These are phyloP conservation scores for Solanum bukasovii DNA, from an alignment of 257 asterid species.

Conservation along the genomic window DNA sequence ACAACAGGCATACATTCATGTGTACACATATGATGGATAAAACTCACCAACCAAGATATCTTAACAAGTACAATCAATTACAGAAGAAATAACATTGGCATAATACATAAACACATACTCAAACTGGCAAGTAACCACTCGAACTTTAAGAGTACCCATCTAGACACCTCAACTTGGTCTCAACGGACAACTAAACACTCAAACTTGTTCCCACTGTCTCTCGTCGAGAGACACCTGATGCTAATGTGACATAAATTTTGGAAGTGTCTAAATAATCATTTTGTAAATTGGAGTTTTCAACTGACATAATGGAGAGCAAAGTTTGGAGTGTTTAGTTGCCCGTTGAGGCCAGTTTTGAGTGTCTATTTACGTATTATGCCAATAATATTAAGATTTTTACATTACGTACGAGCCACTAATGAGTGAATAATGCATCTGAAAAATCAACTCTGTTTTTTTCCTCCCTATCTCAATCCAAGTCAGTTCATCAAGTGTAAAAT, in stretches of 20 bases:
- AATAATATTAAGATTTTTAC: background rate
- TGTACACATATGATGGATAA: background rate
- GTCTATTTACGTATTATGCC: background rate
- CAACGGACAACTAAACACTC: rapidly evolving
- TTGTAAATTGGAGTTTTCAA: background rate
- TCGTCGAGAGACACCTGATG: background rate
- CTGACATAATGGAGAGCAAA: background rate
- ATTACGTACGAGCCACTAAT: too few species aligned
- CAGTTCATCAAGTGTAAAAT: background rate
- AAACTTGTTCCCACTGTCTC: background rate
- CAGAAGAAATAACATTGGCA: background rate
- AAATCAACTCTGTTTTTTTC: background rate
- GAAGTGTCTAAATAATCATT: background rate
- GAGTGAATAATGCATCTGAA: background rate
- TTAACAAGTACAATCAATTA: background rate
- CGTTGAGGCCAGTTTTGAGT: background rate
- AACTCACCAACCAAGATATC: background rate
- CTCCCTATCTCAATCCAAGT: background rate
- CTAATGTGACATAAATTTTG: background rate
- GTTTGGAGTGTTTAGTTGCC: background rate
- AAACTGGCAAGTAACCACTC: background rate
- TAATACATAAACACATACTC: background rate
- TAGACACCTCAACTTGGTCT: background rate
- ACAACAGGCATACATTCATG: background rate
- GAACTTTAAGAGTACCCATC: background rate